Conservation (phyloP, 805 yeast genomes). For the Helenozyma rhizophorensis region DNA sequence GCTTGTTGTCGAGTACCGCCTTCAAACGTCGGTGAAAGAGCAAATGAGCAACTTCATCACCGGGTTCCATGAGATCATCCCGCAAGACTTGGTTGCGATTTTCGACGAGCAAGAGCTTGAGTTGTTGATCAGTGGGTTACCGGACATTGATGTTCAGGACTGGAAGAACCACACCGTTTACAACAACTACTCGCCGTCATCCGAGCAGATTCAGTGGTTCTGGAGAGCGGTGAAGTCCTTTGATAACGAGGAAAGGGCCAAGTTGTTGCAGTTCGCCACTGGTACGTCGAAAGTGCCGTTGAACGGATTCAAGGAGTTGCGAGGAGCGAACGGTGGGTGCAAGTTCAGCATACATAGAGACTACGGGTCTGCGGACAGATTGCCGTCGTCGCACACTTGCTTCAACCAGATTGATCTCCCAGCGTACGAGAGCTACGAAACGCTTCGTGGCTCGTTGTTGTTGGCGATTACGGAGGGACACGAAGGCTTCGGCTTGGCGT, state of each 20-base stretch:
- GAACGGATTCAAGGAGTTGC: conserved; percentile 85
- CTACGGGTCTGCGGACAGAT: conserved; percentile 76
- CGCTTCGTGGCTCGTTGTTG: conserved; percentile 72
- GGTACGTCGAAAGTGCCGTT: conserved; percentile 97
- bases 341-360: conserved; percentile 88
- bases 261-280: conserved; percentile 89
- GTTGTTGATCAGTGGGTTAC: conserved; percentile 86
- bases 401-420: conserved; percentile 94
- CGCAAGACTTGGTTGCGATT: conserved; percentile 74
- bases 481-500: conserved; percentile 91
- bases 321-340: conserved; percentile 81
- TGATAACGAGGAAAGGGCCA: conserved; percentile 91
- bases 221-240: conserved; percentile 97
- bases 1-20: conserved; percentile 78
- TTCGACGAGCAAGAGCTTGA: conserved; percentile 96
- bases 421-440: conserved; percentile 84
- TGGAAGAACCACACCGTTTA: conserved; percentile 87
- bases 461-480: conserved; percentile 91
- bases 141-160: conserved; percentile 93
- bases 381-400: conserved; percentile 96
- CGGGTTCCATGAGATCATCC: conserved; percentile 89
- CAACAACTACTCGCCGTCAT: conserved; percentile 74
- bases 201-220: conserved; percentile 91
- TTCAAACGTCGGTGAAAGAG: conserved; percentile 76
- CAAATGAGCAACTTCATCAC: conserved; percentile 80